Evolutionary conservation across 495 filamentous ascomycete species (phyloP), one percentile per base, ranked within the genome.

Genomic region (Lophiotrema nucula): DNA sequence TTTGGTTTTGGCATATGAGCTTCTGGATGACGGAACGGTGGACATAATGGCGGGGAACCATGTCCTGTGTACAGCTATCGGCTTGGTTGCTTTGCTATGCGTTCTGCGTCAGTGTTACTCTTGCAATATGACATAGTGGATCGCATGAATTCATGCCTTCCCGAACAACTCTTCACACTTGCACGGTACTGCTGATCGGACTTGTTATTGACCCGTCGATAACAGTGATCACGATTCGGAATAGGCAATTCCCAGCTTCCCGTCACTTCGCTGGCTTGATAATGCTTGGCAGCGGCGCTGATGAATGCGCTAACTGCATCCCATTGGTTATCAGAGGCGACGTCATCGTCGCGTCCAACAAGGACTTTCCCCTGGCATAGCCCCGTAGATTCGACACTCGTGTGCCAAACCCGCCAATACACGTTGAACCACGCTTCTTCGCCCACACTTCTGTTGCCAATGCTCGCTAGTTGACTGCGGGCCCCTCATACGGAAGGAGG

Each of bases 101-200:
- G 37, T 58, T 19, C 47, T 6, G 22, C 16, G 46, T 45, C 43
- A 24, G 22, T 37, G 27, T 48, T 31, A 24, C 33, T 24, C n/a
- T n/a, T 18, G 19, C 19, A 8, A 35, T 38, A 33, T 15, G 23
- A 28, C 6, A 21, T 19, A 37, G 10, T 46, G 18, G 51, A 44
- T 16, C 23, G 51, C 46, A 56, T 60, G 56, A 60, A 60, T 65
- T 65, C 51, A 65, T 64, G 55, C 52, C 15, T 33, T 37, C 49
- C 15, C 33, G 31, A 53, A 64, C 48, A 27, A 35, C 31, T 8
- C 31, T 35, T 8, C 31, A 8, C 31, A 8, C 31, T 15, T 15
- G 31, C 15, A 8, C 15, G 31, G 8, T 8, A 35, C 15, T 8
- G 31, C 8, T 35, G 31, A 35, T 35, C 31, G 31, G n/a, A n/a